Evolutionary conservation across 805 yeast species (phyloP).

Genomic region (Nakazawaea ambrosiae): DNA sequence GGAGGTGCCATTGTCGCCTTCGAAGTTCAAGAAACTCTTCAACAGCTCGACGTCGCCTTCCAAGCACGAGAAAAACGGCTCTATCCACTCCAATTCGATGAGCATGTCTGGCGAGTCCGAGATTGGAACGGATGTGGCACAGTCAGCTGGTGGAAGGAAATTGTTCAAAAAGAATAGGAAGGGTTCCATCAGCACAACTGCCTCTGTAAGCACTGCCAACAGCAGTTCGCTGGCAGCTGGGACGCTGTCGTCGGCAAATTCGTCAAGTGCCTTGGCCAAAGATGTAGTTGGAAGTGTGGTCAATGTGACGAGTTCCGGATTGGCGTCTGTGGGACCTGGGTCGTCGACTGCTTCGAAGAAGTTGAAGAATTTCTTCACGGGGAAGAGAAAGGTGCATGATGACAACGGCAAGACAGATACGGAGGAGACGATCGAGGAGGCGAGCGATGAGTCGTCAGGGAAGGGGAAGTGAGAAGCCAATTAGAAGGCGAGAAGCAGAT

Average conservation of each 20-base stretch:
- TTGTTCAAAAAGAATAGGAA: constrained; percentile 8
- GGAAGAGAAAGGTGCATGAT: constrained; percentile 5
- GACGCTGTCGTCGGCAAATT: background rate
- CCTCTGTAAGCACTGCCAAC: constrained; percentile 2
- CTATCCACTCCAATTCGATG: constrained; percentile 2
- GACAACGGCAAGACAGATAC: constrained; percentile 3
- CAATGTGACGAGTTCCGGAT: background rate
- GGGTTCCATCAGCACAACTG: constrained; percentile 2
- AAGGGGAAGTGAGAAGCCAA: background rate
- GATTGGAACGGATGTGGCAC: background rate
- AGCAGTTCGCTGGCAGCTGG: background rate
- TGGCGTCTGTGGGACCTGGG: background rate
- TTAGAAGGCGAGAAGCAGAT: background rate
- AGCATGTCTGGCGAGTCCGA: constrained; percentile 5
- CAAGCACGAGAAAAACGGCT: constrained; percentile 5
- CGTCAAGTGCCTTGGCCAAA: background rate
- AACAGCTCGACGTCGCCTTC: constrained; percentile 4
- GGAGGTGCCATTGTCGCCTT: background rate
- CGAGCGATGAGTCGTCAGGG: constrained; percentile 9
- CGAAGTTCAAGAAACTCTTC: constrained; percentile 7
- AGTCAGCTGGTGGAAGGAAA: background rate
- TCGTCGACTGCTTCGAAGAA: constrained; percentile 5
- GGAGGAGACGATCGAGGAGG: constrained; percentile 9
- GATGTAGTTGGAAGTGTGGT: background rate
- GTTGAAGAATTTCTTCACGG: constrained; percentile 6